Evolutionary conservation across 2,329 filamentous ascomycete genomes (phyloP), one percentile per base, ranked within the genome.

Genomic region (Fusarium sp.): DNA sequence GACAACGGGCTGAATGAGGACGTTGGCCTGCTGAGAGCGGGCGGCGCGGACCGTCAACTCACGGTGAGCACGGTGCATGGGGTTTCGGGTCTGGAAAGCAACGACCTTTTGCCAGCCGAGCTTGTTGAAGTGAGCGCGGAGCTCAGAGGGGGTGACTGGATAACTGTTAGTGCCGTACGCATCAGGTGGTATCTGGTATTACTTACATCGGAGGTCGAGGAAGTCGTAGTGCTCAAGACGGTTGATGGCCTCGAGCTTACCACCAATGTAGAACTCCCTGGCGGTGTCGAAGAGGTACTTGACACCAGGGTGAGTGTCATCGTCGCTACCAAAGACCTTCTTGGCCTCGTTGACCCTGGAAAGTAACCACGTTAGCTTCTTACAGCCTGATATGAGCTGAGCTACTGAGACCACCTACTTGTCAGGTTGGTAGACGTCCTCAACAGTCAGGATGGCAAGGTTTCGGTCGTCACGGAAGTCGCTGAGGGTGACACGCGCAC

Each of bases 211-310:
- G 58, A 98, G 87, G 74, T 91, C 95, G 70, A 98, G 92, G 82
- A 98, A 98, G 83, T 99, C 95, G 83, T 99, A 99, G 85, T 99
- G 95, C 82, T 96, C 93, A 61, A 97, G 86, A 70, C 92, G 91
- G 85, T 94, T 94, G 76, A 99, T 89, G 62, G 95, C 95, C 76
- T 98, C 92, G 66, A 99, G 82, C 87, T 96, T 97, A 76, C 95
- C 95, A 75, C 95, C 95, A 63, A 99, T 86, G 79, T 98, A 98
- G 79, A 89, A 96, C 60, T 97, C 93, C 72, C 91, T 83, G 62
- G 91, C 89, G 34, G 88, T 89, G 73, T 88, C 85, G 82, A 90
- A 89, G 63, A 99, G 88, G 82, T 96, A 95, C 80, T 91, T 92
- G 78, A 98, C 86, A 61, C 95, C 95, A 38, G 95, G 95, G 81